Evolutionary conservation across 2,329 filamentous ascomycete species (phyloP).

Genomic region (Calonectria multiphialidica): DNA sequence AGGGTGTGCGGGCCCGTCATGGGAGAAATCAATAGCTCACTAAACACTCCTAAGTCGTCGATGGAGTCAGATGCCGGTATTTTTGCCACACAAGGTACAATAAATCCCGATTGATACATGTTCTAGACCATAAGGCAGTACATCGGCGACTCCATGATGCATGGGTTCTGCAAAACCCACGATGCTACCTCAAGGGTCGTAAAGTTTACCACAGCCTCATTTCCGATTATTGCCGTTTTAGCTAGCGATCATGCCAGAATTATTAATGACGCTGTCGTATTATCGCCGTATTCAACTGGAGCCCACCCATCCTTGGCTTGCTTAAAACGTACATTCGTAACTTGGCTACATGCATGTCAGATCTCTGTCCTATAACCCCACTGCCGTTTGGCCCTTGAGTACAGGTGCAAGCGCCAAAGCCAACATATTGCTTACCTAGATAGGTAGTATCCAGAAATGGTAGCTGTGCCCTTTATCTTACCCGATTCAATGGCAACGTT

Average conservation of each 20-base stretch:
- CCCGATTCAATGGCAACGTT: background rate
- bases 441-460: background rate
- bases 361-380: background rate
- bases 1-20: background rate
- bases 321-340: background rate
- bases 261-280: background rate
- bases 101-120: background rate
- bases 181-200: background rate
- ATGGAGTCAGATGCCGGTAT: background rate
- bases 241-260: constrained; percentile 1
- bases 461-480: background rate
- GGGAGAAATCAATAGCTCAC: background rate
- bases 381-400: background rate
- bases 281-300: background rate
- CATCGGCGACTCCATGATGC: background rate
- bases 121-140: background rate
- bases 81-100: background rate
- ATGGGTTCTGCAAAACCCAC: background rate
- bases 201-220: background rate
- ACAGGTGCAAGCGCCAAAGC: background rate
- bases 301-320: background rate
- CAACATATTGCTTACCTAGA: background rate
- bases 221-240: background rate
- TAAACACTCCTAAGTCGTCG: background rate
- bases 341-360: background rate